Base-by-base conservation (phyloP, 805 yeast species). In the Saturnispora besseyi region DNA sequence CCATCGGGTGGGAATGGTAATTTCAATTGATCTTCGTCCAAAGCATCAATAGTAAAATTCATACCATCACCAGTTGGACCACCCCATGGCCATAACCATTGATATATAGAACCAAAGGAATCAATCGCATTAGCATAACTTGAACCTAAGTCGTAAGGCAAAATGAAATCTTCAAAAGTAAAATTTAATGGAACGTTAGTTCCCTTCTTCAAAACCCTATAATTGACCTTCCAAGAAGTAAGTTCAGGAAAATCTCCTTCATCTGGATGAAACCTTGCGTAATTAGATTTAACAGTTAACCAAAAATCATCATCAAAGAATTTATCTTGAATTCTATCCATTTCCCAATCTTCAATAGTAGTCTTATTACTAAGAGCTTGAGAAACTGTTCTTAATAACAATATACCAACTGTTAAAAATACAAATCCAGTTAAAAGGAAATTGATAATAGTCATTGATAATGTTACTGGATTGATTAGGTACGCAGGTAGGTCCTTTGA, bases 1-100 rank as follows among this genome's bases (percentile, higher is more conserved):
- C 87, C 89, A 66, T 88, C 95, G 1, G 96, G 95, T 1, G 99
- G 99, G 96, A 97, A 91, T 2, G 96, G 93, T 37, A 84, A 67
- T 1, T 78, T 76, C 47, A 83, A 65, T 52, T 84, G 76, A 57
- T 82, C 85, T 49, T 76, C 78, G 45, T 70, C 74, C 15, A 74
- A 61, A 32, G 82, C 87, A 54, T 78, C 78, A 52, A 75, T 80
- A 6, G 64, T 65, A 54, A 80, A 89, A 1, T 59, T 59, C 46
- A 76, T 59, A 0, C 96, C 97, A 55, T 75, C 67, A 1, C 81
- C 81, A 0, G 55, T 24, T 0, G 96, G 82, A 3, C 59, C 61
- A 1, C 84, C 81, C 79, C 82, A 86, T 0, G 96, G 95, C 54
- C 79, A 66, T 0, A 81, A 37, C 95, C 95, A 88, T 6, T 59